phyloP scores from a whole-genome alignment of 108 stramenopile genomes.

The Conticribra weissflogii region DNA sequence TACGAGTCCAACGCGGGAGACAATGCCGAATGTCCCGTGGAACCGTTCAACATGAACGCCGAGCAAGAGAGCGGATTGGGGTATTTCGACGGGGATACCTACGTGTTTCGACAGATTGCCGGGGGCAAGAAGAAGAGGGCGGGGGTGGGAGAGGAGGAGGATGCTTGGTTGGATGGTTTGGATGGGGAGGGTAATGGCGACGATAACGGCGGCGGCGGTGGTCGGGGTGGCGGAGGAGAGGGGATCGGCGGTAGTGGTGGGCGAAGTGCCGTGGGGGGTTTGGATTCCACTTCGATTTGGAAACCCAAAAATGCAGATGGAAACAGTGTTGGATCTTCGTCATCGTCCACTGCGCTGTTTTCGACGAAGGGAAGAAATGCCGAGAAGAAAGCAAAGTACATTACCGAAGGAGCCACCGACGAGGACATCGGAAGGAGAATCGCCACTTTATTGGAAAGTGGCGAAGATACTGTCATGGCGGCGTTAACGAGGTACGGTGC shows the following conservation, averaged over 20 bases:
- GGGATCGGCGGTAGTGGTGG: constrained; percentile 29
- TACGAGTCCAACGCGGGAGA: constrained; percentile 48
- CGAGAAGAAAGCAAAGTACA: constrained; percentile 23
- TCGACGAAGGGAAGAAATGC: too few relatives aligned
- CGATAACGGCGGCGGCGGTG: constrained; percentile 25
- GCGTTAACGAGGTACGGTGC: constrained; percentile 74
- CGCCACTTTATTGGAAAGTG: constrained; percentile 50
- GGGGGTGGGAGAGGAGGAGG: constrained; percentile 73
- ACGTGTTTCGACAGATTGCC: constrained; percentile 74
- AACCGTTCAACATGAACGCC: constrained; percentile 86
- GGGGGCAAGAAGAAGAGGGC: constrained; percentile 30
- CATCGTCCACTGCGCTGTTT: too few relatives aligned
- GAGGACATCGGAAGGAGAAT: constrained; percentile 54
- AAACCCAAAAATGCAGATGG: constrained; percentile 13
- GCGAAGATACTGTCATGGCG: constrained; percentile 61
- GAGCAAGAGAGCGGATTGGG: constrained; percentile 81
- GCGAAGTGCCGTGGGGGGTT: constrained; percentile 25
- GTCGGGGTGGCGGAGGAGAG: constrained; percentile 25
- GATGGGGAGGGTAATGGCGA: constrained; percentile 45
- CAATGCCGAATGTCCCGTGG: constrained; percentile 58
- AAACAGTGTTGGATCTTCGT: too few relatives aligned
- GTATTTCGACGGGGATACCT: constrained; percentile 88
- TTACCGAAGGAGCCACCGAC: constrained; percentile 20
- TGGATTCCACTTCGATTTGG: constrained; percentile 37
- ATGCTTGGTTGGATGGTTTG: constrained; percentile 80